Base-by-base conservation (phyloP, 2,329 filamentous ascomycete species). In the Cytospora schulzeri region DNA sequence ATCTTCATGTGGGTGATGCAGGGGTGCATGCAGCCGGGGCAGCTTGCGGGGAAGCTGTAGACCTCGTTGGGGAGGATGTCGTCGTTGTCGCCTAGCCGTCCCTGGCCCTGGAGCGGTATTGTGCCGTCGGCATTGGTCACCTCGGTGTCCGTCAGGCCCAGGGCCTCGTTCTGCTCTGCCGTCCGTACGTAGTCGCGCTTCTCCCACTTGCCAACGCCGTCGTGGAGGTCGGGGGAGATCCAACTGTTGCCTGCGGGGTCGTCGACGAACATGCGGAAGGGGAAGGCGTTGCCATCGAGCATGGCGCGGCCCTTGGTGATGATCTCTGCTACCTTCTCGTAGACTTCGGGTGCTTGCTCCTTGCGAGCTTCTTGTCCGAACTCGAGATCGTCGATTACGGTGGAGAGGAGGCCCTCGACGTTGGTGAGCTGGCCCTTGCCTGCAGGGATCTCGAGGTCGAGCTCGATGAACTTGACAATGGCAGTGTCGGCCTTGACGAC, bases 1-100 rank as follows among this genome's bases (percentile, higher is more conserved):
- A 97, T 96, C 82, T 97, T 97, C 92, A 97, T 97, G 77, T 97
- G 93, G 12, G 96, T 96, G 4, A 88, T 88, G 78, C 93, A 97
- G 5, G 87, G 80, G 77, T 91, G 91, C 73, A 89, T 88, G 81
- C 95, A 99, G 67, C 92, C 94, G 0, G 95, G 95, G 76, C 95
- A 99, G 64, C 88, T 91, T 8, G 93, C 90, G 3, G 94, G 94
- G 79, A 99, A 95, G 65, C 88, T 89, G 81, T 98, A 98, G 31
- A 97, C 91, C 76, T 97, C 90, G 75, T 96, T 91, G 68, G 96
- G 92, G 56, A 95, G 84, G 71, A 98, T 95, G n/a, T 96, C 90
- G 33, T 91, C 89, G 52, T 90, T 86, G 4, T 76, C 75, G 29
- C 74, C 76, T 31, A 83, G 76, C 19, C 76, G 69, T 70, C 76